Conservation (phyloP, 1,284 basidiomycete genomes). For the Malassezia slooffiae region DNA sequence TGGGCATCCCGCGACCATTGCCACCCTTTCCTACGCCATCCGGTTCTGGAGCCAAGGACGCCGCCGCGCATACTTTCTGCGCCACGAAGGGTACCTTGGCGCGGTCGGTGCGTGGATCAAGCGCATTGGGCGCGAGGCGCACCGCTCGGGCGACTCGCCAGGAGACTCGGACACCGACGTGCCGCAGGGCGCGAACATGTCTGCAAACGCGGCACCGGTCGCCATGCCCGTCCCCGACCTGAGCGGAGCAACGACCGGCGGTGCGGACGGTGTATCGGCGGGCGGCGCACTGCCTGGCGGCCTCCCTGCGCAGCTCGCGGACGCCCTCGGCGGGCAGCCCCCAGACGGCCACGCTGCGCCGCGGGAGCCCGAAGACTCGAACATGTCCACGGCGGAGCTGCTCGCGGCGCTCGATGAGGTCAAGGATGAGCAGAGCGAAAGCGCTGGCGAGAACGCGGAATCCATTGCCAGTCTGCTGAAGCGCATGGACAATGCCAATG, state of each 20-base stretch:
- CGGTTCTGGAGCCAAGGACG: slow-evolving; percentile 99
- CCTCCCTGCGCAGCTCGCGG: too few species aligned
- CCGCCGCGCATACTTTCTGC: slow-evolving; percentile 86
- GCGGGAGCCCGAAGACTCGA: neutral
- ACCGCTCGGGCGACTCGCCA: too few species aligned
- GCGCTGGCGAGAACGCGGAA: slow-evolving; percentile 10
- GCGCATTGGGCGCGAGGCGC: slow-evolving; percentile 27
- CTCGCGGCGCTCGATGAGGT: slow-evolving; percentile 2
- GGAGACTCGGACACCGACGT: slow-evolving; percentile 4
- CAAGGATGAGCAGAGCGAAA: slow-evolving; percentile 1
- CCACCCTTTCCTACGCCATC: slow-evolving; percentile 95
- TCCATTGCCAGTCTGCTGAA: slow-evolving; percentile 17
- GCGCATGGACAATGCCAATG: slow-evolving; percentile 19
- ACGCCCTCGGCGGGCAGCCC: slow-evolving; percentile 15
- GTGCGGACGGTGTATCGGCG: too few species aligned
- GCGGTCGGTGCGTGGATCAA: slow-evolving; percentile 50
- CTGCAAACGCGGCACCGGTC: neutral
- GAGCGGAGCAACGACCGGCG: neutral
- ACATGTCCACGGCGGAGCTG: neutral
- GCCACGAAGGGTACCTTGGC: slow-evolving; percentile 95
- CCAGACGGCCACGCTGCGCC: slow-evolving; percentile 3
- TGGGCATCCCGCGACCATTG: slow-evolving; percentile 92
- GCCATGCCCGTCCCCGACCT: too few species aligned
- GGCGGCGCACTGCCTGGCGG: too few species aligned
- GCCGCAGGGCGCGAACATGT: neutral